phyloP scores from a whole-genome alignment of 768 basidiomycete species.

The Pleurotus pulmonarius region DNA sequence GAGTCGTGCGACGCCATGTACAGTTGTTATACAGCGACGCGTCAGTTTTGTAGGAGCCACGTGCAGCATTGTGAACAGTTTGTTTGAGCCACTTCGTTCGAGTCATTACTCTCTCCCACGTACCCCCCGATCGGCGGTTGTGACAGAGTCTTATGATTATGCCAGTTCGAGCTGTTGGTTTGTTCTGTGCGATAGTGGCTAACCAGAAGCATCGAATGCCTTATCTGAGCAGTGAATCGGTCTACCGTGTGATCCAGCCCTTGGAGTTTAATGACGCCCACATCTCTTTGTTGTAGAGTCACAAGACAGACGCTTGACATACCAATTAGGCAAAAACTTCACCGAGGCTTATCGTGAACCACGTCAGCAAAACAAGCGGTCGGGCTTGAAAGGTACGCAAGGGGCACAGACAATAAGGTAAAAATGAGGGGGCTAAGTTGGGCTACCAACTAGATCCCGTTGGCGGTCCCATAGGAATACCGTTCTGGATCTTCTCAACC shows the following conservation, averaged over 20 bases:
- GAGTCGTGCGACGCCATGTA: too few species aligned
- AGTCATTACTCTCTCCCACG: too few species aligned
- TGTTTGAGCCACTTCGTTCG: too few species aligned
- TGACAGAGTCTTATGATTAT: neutral
- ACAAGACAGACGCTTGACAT: slow-evolving; percentile 4
- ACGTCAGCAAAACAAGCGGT: neutral
- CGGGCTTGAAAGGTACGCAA: slow-evolving; percentile 1
- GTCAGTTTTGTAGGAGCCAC: too few species aligned
- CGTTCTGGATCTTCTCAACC: slow-evolving; percentile 81
- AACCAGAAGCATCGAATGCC: neutral
- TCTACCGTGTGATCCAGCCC: neutral
- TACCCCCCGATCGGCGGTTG: too few species aligned
- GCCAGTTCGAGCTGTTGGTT: neutral
- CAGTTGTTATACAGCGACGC: too few species aligned
- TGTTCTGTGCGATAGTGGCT: neutral
- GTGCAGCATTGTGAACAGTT: too few species aligned
- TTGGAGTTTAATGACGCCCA: neutral
- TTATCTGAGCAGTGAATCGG: neutral
- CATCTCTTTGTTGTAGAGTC: neutral
- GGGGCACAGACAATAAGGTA: neutral
- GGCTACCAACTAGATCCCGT: slow-evolving; percentile 31
- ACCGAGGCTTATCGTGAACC: slow-evolving; percentile 7
- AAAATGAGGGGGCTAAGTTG: neutral
- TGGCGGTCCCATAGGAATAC: slow-evolving; percentile 48
- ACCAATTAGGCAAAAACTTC: slow-evolving; percentile 10